Percentiles rank a stretch among this genome's conserved stretches.
Conservation (phyloP, 371 early-diverging fungal genomes). For the Catenaria anguillulae region DNA sequence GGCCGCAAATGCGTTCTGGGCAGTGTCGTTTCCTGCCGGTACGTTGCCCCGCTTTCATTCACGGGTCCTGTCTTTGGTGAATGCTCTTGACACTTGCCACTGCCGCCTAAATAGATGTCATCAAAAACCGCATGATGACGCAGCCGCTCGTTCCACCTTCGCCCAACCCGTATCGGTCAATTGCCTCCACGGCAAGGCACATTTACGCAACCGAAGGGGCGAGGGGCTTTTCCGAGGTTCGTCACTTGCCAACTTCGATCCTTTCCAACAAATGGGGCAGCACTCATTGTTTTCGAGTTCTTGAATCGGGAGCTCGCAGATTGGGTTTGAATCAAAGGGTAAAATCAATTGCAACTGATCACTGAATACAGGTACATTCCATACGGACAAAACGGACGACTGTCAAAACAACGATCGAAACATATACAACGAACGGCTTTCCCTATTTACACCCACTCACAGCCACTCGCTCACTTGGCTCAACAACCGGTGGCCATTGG, state of each 20-base stretch:
- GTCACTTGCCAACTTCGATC: slow-evolving; percentile 6
- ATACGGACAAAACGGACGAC: too few species aligned
- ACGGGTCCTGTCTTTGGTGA: too few species aligned
- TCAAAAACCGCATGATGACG: slow-evolving; percentile 86
- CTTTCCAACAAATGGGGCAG: slow-evolving; percentile 12
- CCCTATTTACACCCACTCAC: too few species aligned
- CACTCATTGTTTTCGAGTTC: slow-evolving; percentile 6
- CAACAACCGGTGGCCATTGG: too few species aligned
- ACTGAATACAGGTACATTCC: too few species aligned
- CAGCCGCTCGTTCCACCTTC: slow-evolving; percentile 40
- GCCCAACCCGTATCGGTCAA: background rate
- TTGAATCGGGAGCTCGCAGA: background rate
- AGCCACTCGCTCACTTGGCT: too few species aligned
- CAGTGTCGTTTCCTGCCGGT: slow-evolving; percentile 68
- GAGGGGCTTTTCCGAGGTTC: slow-evolving; percentile 8
- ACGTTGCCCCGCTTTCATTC: too few species aligned
- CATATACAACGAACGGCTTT: too few species aligned
- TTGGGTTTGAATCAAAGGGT: background rate
- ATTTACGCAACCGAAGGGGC: slow-evolving; percentile 3
- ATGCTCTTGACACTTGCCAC: too few species aligned
- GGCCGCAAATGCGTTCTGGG: slow-evolving; percentile 81
- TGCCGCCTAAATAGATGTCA: slow-evolving; percentile 38
- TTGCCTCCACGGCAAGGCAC: background rate
- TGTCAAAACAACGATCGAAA: too few species aligned
- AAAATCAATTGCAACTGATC: too few species aligned